Percentiles rank a stretch among this genome's conserved stretches.
phyloP scores from a whole-genome alignment of 2,329 filamentous ascomycete species.

The Mycocentrospora acerina region DNA sequence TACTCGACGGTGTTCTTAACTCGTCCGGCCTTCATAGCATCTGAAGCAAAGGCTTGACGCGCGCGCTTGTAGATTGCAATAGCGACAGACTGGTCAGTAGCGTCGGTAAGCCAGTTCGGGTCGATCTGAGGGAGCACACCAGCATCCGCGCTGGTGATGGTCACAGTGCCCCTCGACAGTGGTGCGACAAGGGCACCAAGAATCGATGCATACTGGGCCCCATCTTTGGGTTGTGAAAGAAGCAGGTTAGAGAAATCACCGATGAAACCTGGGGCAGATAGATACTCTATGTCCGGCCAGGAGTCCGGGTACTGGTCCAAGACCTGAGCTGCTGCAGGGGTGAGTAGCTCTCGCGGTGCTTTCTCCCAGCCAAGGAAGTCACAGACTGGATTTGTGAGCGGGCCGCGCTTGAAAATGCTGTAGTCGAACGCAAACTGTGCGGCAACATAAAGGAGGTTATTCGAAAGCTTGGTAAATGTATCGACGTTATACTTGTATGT shows the following conservation, averaged over 20 bases:
- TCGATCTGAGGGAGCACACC: slow-evolving; percentile 33
- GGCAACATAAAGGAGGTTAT: too few species aligned
- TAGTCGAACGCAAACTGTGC: slow-evolving; percentile 18
- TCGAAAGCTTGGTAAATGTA: too few species aligned
- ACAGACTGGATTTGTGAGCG: slow-evolving; percentile 19
- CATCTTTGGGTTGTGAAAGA: slow-evolving; percentile 21
- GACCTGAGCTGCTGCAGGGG: slow-evolving; percentile 3
- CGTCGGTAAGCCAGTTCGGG: slow-evolving; percentile 39
- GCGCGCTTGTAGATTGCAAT: slow-evolving; percentile 35
- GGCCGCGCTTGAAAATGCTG: slow-evolving; percentile 10
- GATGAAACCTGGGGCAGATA: slow-evolving; percentile 14
- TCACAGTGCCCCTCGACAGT: background rate
- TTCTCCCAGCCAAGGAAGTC: slow-evolving; percentile 32
- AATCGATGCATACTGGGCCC: slow-evolving; percentile 34
- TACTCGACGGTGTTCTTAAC: slow-evolving; percentile 16
- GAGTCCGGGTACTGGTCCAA: slow-evolving; percentile 15
- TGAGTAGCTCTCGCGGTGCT: slow-evolving; percentile 12
- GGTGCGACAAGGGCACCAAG: background rate
- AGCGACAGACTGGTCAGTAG: slow-evolving; percentile 33
- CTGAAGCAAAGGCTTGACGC: slow-evolving; percentile 26
- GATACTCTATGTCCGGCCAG: slow-evolving; percentile 34
- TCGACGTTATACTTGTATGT: too few species aligned
- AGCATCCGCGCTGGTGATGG: slow-evolving; percentile 4
- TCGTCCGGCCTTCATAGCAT: slow-evolving; percentile 17
- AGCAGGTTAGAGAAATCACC: slow-evolving; percentile 19